Evolutionary conservation across 2,329 filamentous ascomycete species (phyloP).

Genomic region (Cadophora luteo-olivacea): DNA sequence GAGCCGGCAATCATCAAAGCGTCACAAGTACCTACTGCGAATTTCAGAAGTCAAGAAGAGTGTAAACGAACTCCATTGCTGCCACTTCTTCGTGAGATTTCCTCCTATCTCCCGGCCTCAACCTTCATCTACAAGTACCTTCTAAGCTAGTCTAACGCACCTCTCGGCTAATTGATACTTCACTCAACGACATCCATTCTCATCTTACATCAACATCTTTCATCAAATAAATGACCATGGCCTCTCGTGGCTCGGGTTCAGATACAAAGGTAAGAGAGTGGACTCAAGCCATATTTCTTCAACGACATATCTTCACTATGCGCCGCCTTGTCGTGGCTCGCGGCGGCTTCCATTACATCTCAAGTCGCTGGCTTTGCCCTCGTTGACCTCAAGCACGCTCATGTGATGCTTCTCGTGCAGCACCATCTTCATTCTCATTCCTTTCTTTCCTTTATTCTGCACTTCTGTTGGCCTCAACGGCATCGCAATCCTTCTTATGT

Average conservation of each 20-base stretch:
- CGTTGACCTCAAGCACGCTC: constrained; percentile 10
- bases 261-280: constrained; percentile 9
- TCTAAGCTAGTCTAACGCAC: background rate
- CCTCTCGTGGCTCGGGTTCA: constrained; percentile 16
- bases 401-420: background rate
- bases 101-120: background rate
- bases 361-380: background rate
- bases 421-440: too few relatives aligned
- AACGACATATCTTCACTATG: constrained; percentile 9
- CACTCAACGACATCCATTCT: constrained; percentile 2
- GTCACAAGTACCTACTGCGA: background rate
- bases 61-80: background rate
- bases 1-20: background rate
- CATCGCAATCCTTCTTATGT: too few relatives aligned
- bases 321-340: background rate
- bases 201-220: constrained; percentile 1
- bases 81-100: background rate
- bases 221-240: constrained; percentile 22
- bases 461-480: background rate
- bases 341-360: background rate
- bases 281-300: background rate
- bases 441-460: too few relatives aligned
- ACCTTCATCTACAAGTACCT: background rate
- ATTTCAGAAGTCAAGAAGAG: too few relatives aligned
- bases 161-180: background rate